phyloP scores from a whole-genome alignment of 2,329 filamentous ascomycete species.

The Juglanconis oblonga region DNA sequence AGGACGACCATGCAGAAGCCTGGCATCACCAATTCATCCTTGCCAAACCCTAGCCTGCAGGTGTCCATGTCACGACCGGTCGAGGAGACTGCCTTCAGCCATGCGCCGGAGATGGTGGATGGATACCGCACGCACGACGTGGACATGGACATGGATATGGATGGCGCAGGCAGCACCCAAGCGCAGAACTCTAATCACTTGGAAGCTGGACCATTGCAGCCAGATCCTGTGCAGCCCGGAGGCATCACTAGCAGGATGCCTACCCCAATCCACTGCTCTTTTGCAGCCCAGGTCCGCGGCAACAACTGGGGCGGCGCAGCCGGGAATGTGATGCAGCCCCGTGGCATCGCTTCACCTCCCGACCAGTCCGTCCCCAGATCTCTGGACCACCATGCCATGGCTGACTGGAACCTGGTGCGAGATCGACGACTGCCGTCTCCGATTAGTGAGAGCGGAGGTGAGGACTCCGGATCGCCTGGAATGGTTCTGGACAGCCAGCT shows the following conservation, averaged over 20 bases:
- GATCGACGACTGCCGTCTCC: slow-evolving; percentile 56
- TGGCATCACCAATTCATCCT: slow-evolving; percentile 32
- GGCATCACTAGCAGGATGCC: slow-evolving; percentile 48
- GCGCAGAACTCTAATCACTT: slow-evolving; percentile 21
- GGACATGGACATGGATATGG: slow-evolving; percentile 52
- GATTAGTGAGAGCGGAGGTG: slow-evolving; percentile 53
- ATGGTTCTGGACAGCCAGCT: slow-evolving; percentile 38
- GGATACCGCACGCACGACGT: slow-evolving; percentile 20
- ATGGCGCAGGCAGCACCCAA: slow-evolving; percentile 27
- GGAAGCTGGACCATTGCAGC: slow-evolving; percentile 30
- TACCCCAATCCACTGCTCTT: slow-evolving; percentile 58
- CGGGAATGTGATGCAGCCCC: slow-evolving; percentile 30
- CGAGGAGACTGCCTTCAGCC: slow-evolving; percentile 11
- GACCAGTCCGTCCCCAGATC: slow-evolving; percentile 48
- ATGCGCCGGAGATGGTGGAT: slow-evolving; percentile 28
- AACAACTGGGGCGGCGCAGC: slow-evolving; percentile 43
- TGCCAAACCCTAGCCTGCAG: slow-evolving; percentile 16
- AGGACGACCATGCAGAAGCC: slow-evolving; percentile 22
- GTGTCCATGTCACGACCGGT: slow-evolving; percentile 18
- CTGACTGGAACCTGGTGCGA: slow-evolving; percentile 51
- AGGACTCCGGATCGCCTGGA: slow-evolving; percentile 40
- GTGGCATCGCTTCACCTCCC: slow-evolving; percentile 36
- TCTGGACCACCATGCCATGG: slow-evolving; percentile 34
- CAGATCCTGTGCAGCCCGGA: slow-evolving; percentile 26
- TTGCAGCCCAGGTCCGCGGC: slow-evolving; percentile 54